Evolutionary conservation across 2,329 filamentous ascomycete genomes (phyloP).

Genomic region (Chaetomiaceae sp.): DNA sequence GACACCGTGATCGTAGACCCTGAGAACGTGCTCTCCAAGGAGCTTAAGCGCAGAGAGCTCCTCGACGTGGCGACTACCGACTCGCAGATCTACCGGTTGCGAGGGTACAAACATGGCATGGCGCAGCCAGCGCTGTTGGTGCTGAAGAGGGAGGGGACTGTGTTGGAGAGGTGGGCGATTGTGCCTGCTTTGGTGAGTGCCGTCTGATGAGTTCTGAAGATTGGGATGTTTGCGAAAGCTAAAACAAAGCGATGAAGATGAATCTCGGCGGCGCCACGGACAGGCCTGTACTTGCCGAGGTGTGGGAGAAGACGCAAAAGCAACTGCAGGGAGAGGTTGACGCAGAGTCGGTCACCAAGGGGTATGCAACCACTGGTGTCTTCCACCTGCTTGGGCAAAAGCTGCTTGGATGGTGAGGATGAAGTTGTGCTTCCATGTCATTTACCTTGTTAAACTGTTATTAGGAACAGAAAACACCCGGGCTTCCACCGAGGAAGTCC

Average conservation of each 20-base stretch:
- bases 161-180: not conserved
- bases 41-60: not conserved
- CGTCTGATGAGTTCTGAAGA: not conserved
- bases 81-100: constrained; percentile 1
- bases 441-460: too few relatives aligned
- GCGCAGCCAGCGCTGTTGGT: not conserved
- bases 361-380: not conserved
- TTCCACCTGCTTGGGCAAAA: not conserved
- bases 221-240: not conserved
- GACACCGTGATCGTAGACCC: constrained; percentile 1
- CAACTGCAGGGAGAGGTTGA: not conserved
- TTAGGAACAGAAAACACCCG: too few relatives aligned
- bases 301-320: not conserved
- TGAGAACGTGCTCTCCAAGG: not conserved
- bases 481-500: too few relatives aligned
- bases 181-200: not conserved
- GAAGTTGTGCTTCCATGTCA: too few relatives aligned
- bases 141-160: not conserved
- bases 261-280: constrained; percentile 4
- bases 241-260: not conserved
- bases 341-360: not conserved
- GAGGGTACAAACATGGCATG: constrained; percentile 1
- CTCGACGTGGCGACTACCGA: not conserved
- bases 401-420: not conserved
- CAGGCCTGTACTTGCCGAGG: not conserved